Evolutionary conservation across 805 yeast species (phyloP).

Genomic region (Saturnispora diversa): DNA sequence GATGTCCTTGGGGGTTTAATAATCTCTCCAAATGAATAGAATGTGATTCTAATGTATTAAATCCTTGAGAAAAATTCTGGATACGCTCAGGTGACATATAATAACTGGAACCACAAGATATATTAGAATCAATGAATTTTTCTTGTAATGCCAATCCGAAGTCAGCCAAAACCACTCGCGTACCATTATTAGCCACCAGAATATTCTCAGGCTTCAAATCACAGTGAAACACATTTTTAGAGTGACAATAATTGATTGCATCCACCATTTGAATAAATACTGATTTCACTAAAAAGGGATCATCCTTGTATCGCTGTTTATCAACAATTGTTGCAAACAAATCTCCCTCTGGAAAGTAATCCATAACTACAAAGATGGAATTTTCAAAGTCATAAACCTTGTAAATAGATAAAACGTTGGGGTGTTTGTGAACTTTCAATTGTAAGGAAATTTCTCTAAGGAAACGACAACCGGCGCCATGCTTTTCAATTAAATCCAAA

Average conservation of each 20-base stretch:
- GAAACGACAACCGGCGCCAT: slow-evolving; percentile 31
- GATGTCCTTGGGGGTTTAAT: slow-evolving; percentile 18
- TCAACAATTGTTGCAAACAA: slow-evolving; percentile 82
- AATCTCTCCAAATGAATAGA: slow-evolving; percentile 26
- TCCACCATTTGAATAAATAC: slow-evolving; percentile 72
- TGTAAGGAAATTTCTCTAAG: slow-evolving; percentile 70
- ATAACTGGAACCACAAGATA: slow-evolving; percentile 79
- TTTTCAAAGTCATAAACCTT: slow-evolving; percentile 56
- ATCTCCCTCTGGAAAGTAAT: slow-evolving; percentile 79
- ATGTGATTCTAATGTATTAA: slow-evolving; percentile 27
- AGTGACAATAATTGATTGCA: slow-evolving; percentile 76
- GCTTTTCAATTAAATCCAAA: slow-evolving; percentile 30
- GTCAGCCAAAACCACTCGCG: slow-evolving; percentile 62
- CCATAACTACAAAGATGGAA: slow-evolving; percentile 71
- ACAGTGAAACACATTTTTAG: slow-evolving; percentile 79
- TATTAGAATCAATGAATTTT: slow-evolving; percentile 50
- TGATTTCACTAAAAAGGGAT: slow-evolving; percentile 43
- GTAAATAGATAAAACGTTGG: slow-evolving; percentile 68
- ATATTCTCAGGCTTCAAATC: slow-evolving; percentile 95
- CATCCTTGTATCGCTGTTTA: slow-evolving; percentile 47
- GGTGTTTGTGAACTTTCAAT: slow-evolving; percentile 65
- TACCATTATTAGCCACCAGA: slow-evolving; percentile 52
- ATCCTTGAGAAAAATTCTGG: slow-evolving; percentile 34
- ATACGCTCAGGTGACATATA: slow-evolving; percentile 89
- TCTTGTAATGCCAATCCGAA: slow-evolving; percentile 79